phyloP scores from a whole-genome alignment of 2,329 filamentous ascomycete genomes.

The Ophiostoma piceae region DNA sequence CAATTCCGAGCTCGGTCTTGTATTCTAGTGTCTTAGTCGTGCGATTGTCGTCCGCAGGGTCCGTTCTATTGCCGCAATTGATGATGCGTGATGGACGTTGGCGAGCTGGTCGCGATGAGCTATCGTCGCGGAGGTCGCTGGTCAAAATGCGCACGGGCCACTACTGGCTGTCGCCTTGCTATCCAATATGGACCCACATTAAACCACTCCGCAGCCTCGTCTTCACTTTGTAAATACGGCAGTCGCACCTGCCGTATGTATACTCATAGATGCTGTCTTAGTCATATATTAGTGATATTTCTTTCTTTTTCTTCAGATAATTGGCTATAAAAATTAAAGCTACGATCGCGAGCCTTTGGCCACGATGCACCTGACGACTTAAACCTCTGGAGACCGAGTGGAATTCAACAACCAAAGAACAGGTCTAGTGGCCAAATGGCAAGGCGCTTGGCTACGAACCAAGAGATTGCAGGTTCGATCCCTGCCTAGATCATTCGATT shows the following conservation, averaged over 20 bases:
- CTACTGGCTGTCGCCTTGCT: neutral
- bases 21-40: neutral
- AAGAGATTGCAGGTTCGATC: conserved; percentile 38
- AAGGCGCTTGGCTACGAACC: conserved; percentile 39
- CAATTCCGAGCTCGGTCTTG: neutral
- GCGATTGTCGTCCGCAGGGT: neutral
- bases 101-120: conserved; percentile 6
- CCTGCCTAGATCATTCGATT: conserved; percentile 31
- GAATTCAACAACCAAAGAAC: neutral
- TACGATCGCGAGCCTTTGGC: neutral
- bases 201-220: neutral
- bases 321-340: too few relatives aligned
- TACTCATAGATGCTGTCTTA: neutral
- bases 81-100: neutral
- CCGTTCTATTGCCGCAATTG: neutral
- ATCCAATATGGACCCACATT: neutral
- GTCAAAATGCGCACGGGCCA: conserved; percentile 3
- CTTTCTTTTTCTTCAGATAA: too few relatives aligned
- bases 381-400: neutral
- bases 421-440: conserved; percentile 33
- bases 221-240: neutral
- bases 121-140: neutral
- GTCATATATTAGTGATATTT: neutral
- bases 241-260: neutral
- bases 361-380: too few relatives aligned